These are phyloP conservation scores for Schwanniomyces polymorphus DNA, from an alignment of 805 yeast species.

Conservation along the genomic window DNA sequence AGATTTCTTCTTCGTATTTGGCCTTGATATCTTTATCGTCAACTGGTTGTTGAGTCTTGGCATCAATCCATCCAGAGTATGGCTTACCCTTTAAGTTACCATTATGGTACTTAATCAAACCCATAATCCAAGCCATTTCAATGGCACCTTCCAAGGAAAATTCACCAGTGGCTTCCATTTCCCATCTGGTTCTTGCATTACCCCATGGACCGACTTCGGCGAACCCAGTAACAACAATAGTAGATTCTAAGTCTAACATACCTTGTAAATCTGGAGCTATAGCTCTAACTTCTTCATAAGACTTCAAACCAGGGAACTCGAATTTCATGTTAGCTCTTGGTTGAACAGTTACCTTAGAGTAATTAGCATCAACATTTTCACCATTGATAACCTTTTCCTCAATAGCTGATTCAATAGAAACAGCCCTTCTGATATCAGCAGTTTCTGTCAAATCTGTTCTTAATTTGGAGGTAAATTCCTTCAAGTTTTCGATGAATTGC, in stretches of 20 bases:
- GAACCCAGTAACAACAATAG: constrained; percentile 95
- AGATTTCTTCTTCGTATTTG: constrained; percentile 84
- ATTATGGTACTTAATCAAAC: constrained; percentile 90
- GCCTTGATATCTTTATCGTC: constrained; percentile 92
- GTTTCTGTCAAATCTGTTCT: constrained; percentile 77
- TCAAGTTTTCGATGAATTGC: constrained; percentile 88
- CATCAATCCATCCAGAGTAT: constrained; percentile 97
- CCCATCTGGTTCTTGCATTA: constrained; percentile 98
- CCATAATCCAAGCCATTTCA: constrained; percentile 99
- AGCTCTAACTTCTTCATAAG: constrained; percentile 70
- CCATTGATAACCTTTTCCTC: constrained; percentile 88
- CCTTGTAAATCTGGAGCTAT: constrained; percentile 80
- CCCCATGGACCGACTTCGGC: constrained; percentile 99
- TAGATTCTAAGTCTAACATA: constrained; percentile 86
- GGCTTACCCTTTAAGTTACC: constrained; percentile 88
- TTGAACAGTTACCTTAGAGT: constrained; percentile 70
- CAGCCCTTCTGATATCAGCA: constrained; percentile 93
- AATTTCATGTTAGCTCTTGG: constrained; percentile 96
- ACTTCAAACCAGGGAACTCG: constrained; percentile 85
- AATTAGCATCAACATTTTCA: constrained; percentile 83
- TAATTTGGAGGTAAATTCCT: constrained; percentile 78
- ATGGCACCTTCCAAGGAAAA: constrained; percentile 97
- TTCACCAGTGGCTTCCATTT: constrained; percentile 94
- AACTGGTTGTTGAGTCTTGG: constrained; percentile 88
- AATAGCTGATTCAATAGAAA: constrained; percentile 86